Evolutionary conservation across 1,139 yeast genomes (phyloP).

Genomic region (Starmera stellimalicola): DNA sequence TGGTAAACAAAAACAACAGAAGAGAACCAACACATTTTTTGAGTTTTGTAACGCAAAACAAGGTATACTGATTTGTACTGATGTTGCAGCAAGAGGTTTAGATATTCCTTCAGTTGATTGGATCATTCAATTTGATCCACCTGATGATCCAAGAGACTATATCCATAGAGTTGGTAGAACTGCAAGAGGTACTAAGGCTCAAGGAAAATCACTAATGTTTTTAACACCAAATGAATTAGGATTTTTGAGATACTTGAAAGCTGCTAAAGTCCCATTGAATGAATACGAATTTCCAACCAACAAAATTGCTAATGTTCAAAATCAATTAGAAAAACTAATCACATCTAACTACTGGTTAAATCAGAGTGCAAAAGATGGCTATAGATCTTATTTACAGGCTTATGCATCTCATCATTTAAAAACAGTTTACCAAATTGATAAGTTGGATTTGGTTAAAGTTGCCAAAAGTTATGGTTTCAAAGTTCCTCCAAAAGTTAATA

Average conservation of each 20-base stretch:
- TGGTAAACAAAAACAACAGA: slow-evolving; percentile 97
- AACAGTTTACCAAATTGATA: slow-evolving; percentile 92
- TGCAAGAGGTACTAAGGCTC: slow-evolving; percentile 88
- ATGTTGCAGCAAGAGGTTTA: slow-evolving; percentile 96
- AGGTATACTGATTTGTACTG: slow-evolving; percentile 90
- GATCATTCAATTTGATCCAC: slow-evolving; percentile 96
- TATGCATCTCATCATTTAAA: slow-evolving; percentile 94
- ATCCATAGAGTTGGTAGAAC: slow-evolving; percentile 98
- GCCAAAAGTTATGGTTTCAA: slow-evolving; percentile 94
- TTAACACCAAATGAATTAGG: slow-evolving; percentile 91
- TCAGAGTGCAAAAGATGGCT: slow-evolving; percentile 95
- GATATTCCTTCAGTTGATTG: slow-evolving; percentile 97
- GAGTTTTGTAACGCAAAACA: slow-evolving; percentile 96
- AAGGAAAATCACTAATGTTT: slow-evolving; percentile 92
- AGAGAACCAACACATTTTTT: slow-evolving; percentile 93
- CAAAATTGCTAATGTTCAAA: slow-evolving; percentile 92
- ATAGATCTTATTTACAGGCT: slow-evolving; percentile 92
- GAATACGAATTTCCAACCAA: slow-evolving; percentile 93
- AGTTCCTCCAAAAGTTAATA: slow-evolving; percentile 94
- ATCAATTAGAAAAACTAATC: slow-evolving; percentile 84
- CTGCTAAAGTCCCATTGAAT: slow-evolving; percentile 93
- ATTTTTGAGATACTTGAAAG: slow-evolving; percentile 85
- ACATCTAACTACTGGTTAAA: slow-evolving; percentile 90
- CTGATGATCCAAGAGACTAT: slow-evolving; percentile 98
- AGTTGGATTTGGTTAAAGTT: slow-evolving; percentile 86